phyloP scores from a whole-genome alignment of 2,329 filamentous ascomycete genomes.

The Plenodomus lindquistii region DNA sequence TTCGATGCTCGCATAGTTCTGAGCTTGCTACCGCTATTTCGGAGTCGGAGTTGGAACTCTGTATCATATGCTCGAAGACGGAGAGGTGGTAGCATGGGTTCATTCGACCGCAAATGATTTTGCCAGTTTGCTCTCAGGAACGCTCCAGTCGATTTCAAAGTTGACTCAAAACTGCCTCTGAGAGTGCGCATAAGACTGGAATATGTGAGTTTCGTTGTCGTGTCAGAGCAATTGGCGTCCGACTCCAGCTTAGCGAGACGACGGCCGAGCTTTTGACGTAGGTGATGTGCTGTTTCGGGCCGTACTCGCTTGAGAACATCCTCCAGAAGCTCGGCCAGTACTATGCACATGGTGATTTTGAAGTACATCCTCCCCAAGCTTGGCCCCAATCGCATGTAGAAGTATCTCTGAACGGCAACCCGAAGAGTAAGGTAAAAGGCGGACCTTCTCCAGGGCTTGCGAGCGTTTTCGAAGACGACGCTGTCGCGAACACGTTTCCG shows the following conservation, averaged over 20 bases:
- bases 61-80: constrained; percentile 37
- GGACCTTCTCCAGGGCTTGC: constrained; percentile 64
- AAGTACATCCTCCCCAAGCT: constrained; percentile 55
- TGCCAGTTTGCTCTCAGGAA: constrained; percentile 29
- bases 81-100: constrained; percentile 50
- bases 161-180: constrained; percentile 13
- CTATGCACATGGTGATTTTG: constrained; percentile 60
- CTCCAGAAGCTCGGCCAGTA: constrained; percentile 54
- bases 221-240: constrained; percentile 26
- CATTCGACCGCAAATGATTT: constrained; percentile 20
- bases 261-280: constrained; percentile 60
- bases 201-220: not conserved
- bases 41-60: constrained; percentile 25
- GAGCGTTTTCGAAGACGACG: constrained; percentile 54
- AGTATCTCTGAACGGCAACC: constrained; percentile 59
- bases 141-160: constrained; percentile 12
- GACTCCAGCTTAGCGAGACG: constrained; percentile 62
- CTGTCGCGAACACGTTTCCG: constrained; percentile 67
- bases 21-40: constrained; percentile 19
- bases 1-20: constrained; percentile 1
- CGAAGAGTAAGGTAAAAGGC: constrained; percentile 66
- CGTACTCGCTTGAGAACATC: constrained; percentile 38
- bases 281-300: constrained; percentile 44
- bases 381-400: constrained; percentile 49
- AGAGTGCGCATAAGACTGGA: constrained; percentile 3